phyloP scores from a whole-genome alignment of 257 asterid genomes.

The Thymus mandschuricus region DNA sequence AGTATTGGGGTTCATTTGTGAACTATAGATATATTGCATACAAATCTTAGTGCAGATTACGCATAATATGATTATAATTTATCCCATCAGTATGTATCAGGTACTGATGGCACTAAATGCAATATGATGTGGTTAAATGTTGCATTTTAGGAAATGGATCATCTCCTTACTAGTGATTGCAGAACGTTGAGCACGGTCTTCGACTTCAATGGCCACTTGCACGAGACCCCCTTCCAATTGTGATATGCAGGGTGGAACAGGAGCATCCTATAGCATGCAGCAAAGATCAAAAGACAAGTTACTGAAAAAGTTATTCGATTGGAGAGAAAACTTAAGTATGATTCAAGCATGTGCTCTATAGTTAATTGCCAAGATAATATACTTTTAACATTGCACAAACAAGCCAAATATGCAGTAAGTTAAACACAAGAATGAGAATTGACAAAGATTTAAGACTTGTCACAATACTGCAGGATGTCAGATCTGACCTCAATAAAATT shows the following conservation, averaged over 20 bases:
- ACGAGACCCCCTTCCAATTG: constrained; percentile 96
- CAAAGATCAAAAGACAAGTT: constrained; percentile 25
- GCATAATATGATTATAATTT: too few relatives aligned
- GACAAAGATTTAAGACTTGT: not conserved
- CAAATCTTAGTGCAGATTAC: too few relatives aligned
- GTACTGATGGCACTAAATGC: too few relatives aligned
- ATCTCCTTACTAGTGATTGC: constrained; percentile 79
- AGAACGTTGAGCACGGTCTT: constrained; percentile 97
- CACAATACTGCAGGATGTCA: constrained; percentile 4
- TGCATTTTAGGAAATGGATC: not conserved
- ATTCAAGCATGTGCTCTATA: constrained; percentile 22
- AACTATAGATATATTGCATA: constrained; percentile 16
- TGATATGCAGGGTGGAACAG: constrained; percentile 99
- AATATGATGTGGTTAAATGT: too few relatives aligned
- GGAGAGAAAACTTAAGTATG: constrained; percentile 19
- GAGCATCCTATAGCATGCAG: constrained; percentile 79
- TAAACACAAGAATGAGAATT: not conserved
- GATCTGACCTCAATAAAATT: constrained; percentile 16
- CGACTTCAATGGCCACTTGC: constrained; percentile 99
- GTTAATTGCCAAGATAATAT: not conserved
- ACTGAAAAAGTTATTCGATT: constrained; percentile 22
- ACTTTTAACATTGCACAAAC: not conserved
- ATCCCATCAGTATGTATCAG: too few relatives aligned
- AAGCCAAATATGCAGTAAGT: not conserved
- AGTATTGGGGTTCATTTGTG: too few relatives aligned